Evolutionary conservation across 2,329 filamentous ascomycete genomes (phyloP).

Genomic region (Colletotrichum aenigma): DNA sequence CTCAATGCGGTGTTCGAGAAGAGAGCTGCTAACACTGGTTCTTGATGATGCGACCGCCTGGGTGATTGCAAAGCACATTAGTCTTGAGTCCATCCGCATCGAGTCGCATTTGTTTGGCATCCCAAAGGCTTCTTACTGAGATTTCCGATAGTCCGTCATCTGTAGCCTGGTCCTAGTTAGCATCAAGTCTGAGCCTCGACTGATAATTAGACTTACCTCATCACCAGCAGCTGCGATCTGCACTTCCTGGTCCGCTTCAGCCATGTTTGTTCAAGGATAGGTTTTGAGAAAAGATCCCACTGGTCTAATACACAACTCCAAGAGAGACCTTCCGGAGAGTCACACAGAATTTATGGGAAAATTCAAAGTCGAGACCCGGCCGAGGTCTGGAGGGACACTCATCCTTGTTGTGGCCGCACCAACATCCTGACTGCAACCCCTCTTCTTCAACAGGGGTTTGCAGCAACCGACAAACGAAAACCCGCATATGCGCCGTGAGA

Average conservation of each 20-base stretch:
- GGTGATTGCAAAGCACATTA: not conserved
- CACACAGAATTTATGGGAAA: not conserved
- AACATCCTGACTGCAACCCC: not conserved
- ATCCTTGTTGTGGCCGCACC: not conserved
- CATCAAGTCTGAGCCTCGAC: not conserved
- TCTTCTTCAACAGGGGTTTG: not conserved
- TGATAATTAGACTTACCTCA: not conserved
- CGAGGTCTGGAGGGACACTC: not conserved
- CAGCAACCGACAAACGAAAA: not conserved
- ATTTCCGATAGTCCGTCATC: not conserved
- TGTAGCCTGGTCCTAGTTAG: rapidly evolving
- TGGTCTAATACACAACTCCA: not conserved
- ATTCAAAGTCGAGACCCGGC: not conserved
- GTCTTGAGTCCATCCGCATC: not conserved
- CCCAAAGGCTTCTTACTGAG: not conserved
- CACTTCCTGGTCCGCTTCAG: not conserved
- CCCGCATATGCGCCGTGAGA: not conserved
- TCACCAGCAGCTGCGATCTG: not conserved
- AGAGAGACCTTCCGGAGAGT: not conserved
- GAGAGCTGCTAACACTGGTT: not conserved
- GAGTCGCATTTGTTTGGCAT: not conserved
- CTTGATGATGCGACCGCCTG: not conserved
- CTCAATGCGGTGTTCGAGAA: not conserved
- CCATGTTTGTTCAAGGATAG: not conserved
- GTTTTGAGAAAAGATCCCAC: not conserved